These are phyloP conservation scores for Echria macrotheca DNA, from an alignment of 495 filamentous ascomycete genomes.

Conservation along the genomic window DNA sequence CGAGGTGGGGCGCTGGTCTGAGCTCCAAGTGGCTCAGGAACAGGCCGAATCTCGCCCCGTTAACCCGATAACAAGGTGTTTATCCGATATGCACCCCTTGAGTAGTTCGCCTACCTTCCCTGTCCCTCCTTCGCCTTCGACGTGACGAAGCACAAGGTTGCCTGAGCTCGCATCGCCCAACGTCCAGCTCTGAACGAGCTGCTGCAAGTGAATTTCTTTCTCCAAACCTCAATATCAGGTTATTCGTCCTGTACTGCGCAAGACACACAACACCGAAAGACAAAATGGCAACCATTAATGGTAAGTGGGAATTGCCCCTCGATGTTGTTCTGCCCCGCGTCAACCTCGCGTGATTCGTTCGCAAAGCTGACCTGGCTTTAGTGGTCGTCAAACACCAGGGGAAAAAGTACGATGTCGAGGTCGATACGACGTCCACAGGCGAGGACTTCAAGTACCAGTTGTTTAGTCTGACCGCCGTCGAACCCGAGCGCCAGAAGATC, in stretches of 20 bases:
- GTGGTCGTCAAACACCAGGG: conserved; percentile 93
- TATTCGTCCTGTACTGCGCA: too few relatives aligned
- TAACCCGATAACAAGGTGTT: too few relatives aligned
- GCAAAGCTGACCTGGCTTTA: conserved; percentile 30
- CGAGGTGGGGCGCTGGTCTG: neutral
- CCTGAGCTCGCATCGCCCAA: neutral
- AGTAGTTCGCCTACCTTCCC: too few relatives aligned
- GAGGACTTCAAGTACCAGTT: conserved; percentile 94
- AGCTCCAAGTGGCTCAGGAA: neutral
- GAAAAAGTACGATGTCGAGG: conserved; percentile 88
- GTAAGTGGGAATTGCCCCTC: neutral
- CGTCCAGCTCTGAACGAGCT: neutral
- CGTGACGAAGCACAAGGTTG: conserved; percentile 15
- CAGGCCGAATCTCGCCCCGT: too few relatives aligned
- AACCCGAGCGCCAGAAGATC: conserved; percentile 94
- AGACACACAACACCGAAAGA: too few relatives aligned
- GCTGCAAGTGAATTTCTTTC: too few relatives aligned
- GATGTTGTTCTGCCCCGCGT: too few relatives aligned
- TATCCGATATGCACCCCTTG: neutral
- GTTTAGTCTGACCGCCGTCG: conserved; percentile 90
- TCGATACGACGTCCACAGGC: conserved; percentile 77
- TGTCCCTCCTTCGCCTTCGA: conserved; percentile 17
- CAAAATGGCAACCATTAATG: neutral
- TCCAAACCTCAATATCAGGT: too few relatives aligned
- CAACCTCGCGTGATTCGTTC: neutral